Evolutionary conservation across 352 stramenopile genomes (phyloP).

Genomic region (Pythium apleroticum): DNA sequence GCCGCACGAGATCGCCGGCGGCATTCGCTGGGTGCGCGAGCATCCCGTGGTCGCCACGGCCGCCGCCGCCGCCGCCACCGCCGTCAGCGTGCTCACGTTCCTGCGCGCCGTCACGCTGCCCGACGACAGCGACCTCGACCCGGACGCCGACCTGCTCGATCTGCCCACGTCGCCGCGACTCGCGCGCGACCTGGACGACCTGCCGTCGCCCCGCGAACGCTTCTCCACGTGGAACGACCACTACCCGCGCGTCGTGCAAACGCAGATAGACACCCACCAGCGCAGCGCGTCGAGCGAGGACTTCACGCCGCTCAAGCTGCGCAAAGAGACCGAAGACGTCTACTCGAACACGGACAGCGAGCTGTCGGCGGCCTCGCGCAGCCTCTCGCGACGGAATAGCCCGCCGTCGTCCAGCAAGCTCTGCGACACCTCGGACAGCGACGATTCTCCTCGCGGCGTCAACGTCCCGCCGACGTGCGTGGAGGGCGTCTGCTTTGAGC

Average conservation of each 20-base stretch:
- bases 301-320: conserved; percentile 21
- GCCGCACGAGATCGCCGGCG: conserved; percentile 71
- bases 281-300: conserved; percentile 14
- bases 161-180: not conserved
- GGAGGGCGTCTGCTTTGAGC: conserved; percentile 28
- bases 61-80: conserved; percentile 60
- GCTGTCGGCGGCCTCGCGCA: conserved; percentile 40
- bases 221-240: conserved; percentile 35
- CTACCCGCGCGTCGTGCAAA: conserved; percentile 19
- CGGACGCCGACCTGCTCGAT: not conserved
- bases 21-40: conserved; percentile 68
- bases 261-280: not conserved
- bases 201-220: conserved; percentile 22
- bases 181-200: conserved; percentile 11
- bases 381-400: conserved; percentile 32
- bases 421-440: conserved; percentile 36
- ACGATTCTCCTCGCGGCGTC: conserved; percentile 26
- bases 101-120: conserved; percentile 25
- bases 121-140: conserved; percentile 25
- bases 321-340: conserved; percentile 40
- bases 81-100: conserved; percentile 70
- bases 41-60: conserved; percentile 73
- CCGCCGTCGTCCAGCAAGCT: conserved; percentile 27
- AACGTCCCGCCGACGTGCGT: conserved; percentile 25
- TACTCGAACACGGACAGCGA: conserved; percentile 72